A percentile compares a stretch with the other conserved stretches of the same genome.
Conservation (phyloP, 2,329 filamentous ascomycete genomes). For the Curvularia spicifera region DNA sequence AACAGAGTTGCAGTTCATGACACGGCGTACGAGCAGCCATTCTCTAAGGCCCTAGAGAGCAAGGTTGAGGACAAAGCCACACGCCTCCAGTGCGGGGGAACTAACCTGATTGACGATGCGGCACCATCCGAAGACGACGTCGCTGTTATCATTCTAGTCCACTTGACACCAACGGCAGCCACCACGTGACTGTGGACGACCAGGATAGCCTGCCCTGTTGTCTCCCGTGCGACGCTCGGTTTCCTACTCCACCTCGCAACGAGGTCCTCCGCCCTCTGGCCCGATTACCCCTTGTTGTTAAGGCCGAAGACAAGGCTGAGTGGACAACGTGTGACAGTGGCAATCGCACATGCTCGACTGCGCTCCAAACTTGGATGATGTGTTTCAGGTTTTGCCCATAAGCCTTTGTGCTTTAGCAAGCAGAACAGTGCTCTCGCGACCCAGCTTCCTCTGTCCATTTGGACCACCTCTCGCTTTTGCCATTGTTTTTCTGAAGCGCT, state of each 20-base stretch:
- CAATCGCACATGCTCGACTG: constrained; percentile 6
- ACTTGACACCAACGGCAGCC: neutral
- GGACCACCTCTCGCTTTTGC: constrained; percentile 66
- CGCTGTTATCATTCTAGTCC: neutral
- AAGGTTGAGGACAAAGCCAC: constrained; percentile 8
- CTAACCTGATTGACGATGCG: constrained; percentile 1
- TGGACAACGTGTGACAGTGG: constrained; percentile 15
- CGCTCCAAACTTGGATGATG: neutral
- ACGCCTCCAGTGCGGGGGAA: constrained; percentile 3
- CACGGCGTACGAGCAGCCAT: constrained; percentile 3
- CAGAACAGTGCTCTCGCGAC: constrained; percentile 78
- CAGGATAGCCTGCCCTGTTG: neutral
- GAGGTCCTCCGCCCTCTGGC: neutral
- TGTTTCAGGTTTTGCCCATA: constrained; percentile 54
- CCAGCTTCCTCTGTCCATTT: constrained; percentile 78
- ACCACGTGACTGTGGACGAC: neutral
- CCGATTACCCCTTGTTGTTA: constrained; percentile 11
- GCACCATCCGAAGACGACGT: neutral
- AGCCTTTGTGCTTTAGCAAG: constrained; percentile 79
- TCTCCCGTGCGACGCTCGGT: neutral
- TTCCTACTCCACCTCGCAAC: neutral
- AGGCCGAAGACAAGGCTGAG: constrained; percentile 9
- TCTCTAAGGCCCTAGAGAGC: neutral
- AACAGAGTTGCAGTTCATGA: neutral
- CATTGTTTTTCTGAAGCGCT: constrained; percentile 73